A percentile compares a stretch with the other conserved stretches of the same genome.
Evolutionary conservation across 2,329 filamentous ascomycete genomes (phyloP).

Genomic region (Emydomyces testavorans): DNA sequence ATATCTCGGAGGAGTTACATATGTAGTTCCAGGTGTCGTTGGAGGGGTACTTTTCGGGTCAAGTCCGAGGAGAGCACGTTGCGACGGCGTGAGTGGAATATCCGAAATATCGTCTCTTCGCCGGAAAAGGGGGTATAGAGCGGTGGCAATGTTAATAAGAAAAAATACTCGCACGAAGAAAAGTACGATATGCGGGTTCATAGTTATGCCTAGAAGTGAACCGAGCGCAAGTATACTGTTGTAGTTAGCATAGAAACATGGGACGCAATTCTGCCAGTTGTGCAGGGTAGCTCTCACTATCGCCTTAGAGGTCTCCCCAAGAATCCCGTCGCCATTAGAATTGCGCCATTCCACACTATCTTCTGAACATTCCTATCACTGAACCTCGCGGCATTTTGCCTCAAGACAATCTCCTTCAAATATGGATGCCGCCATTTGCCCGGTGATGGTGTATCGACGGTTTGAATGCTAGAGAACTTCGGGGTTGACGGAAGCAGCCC

Average conservation of each 20-base stretch:
- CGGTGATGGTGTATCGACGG: slow-evolving; percentile 33
- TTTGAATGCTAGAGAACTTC: slow-evolving; percentile 23
- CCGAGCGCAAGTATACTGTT: slow-evolving; percentile 29
- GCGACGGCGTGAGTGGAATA: slow-evolving; percentile 80
- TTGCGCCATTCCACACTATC: slow-evolving; percentile 55
- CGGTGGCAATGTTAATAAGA: slow-evolving; percentile 57
- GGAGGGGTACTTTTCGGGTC: slow-evolving; percentile 55
- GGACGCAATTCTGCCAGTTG: slow-evolving; percentile 2
- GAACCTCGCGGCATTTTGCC: slow-evolving; percentile 69
- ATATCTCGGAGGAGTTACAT: slow-evolving; percentile 79
- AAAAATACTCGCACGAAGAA: slow-evolving; percentile 53
- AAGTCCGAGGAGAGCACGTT: slow-evolving; percentile 74
- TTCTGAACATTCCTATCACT: slow-evolving; percentile 61
- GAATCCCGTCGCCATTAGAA: slow-evolving; percentile 42
- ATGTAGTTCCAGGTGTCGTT: slow-evolving; percentile 55
- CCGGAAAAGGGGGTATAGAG: slow-evolving; percentile 60
- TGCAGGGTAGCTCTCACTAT: slow-evolving; percentile 23
- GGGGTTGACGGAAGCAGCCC: slow-evolving; percentile 34
- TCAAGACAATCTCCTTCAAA: slow-evolving; percentile 71
- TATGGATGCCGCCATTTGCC: slow-evolving; percentile 88
- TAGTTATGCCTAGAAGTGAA: slow-evolving; percentile 26
- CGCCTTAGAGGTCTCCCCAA: slow-evolving; percentile 31
- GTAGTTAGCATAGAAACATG: slow-evolving; percentile 15
- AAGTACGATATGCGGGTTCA: slow-evolving; percentile 36
- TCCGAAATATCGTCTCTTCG: slow-evolving; percentile 68